Evolutionary conservation across 345 rosid species (phyloP), one percentile per base, ranked within the genome.

Genomic region (Eutrema heterophyllum): DNA sequence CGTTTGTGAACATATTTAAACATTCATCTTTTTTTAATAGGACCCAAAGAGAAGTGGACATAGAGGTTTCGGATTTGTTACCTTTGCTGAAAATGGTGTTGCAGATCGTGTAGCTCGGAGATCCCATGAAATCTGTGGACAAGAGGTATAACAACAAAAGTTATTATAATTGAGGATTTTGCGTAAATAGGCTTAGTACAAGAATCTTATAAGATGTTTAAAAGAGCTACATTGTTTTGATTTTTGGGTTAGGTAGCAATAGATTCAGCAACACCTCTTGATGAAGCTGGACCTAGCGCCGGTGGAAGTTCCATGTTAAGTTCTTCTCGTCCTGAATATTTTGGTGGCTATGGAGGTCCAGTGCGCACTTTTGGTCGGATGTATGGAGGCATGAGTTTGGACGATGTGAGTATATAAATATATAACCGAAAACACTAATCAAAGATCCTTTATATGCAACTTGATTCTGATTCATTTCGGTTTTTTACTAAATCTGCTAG

Each of bases 11-110:
- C 10, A 41, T 5, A 5, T 45, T 14, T 14, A 51, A 48, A n/a
- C 58, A 49, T 59, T 68, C 80, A 29, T 50, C 69, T 41, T 3
- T 64, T 21, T 46, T n/a, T 3, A 76, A 46, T 68, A 92, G 97
- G 98, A 92, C 53, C 98, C 98, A 9, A 92, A 96, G 80, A 85
- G 98, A 83, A 76, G 84, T 77, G 97, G 99, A 32, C 99, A 92
- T 68, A 89, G 99, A 79, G 99, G 99, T 35, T 96, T 92, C 54
- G 98, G 98, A 67, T 92, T 96, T 68, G 98, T 92, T 29, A 92
- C 98, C 7, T 96, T 96, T 77, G 90, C 91, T 11, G 99, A 92
- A 55, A 94, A 96, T 24, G 99, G 94, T 51, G 94, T 89, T 27
- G 99, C 99, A 55, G 98, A 92, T 58, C 97, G 96, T 62, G 98